These are phyloP conservation scores for Draba incana DNA, from an alignment of 345 rosid genomes.

Conservation along the genomic window DNA sequence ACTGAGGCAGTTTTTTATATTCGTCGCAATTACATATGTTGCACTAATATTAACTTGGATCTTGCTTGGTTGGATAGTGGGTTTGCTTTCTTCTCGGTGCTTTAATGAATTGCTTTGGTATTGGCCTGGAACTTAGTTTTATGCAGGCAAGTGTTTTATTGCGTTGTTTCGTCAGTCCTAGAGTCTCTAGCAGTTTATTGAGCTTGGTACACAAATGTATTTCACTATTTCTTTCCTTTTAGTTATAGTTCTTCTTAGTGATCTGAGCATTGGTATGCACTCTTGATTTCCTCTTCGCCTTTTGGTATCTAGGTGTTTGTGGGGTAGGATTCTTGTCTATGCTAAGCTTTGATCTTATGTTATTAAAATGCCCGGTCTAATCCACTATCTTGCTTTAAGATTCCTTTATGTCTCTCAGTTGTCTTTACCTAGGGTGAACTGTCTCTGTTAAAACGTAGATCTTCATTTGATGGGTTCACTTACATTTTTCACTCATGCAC, in stretches of 20 bases:
- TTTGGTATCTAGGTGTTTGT: constrained; percentile 10
- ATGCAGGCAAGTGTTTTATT: constrained; percentile 18
- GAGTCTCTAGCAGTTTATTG: constrained; percentile 5
- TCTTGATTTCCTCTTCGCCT: constrained; percentile 15
- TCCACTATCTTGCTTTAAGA: constrained; percentile 10
- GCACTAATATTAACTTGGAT: constrained; percentile 21
- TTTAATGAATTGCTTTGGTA: constrained; percentile 19
- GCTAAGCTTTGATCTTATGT: constrained; percentile 5
- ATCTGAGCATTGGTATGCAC: not conserved
- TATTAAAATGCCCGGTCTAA: not conserved
- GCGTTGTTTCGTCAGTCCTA: not conserved
- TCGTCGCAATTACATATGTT: not conserved
- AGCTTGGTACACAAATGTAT: not conserved
- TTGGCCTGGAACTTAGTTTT: not conserved
- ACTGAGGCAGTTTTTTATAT: not conserved
- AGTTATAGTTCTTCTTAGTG: not conserved
- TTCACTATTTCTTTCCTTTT: too few relatives aligned
- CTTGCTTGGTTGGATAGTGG: constrained; percentile 13
- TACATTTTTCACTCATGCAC: constrained; percentile 1
- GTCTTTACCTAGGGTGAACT: not conserved
- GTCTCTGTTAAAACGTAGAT: not conserved
- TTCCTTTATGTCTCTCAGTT: constrained; percentile 12
- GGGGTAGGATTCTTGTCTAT: not conserved
- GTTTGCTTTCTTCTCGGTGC: constrained; percentile 1
- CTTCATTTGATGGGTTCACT: constrained; percentile 9